Evolutionary conservation across 345 rosid genomes (phyloP).

Genomic region (Eucalyptus polybractea): DNA sequence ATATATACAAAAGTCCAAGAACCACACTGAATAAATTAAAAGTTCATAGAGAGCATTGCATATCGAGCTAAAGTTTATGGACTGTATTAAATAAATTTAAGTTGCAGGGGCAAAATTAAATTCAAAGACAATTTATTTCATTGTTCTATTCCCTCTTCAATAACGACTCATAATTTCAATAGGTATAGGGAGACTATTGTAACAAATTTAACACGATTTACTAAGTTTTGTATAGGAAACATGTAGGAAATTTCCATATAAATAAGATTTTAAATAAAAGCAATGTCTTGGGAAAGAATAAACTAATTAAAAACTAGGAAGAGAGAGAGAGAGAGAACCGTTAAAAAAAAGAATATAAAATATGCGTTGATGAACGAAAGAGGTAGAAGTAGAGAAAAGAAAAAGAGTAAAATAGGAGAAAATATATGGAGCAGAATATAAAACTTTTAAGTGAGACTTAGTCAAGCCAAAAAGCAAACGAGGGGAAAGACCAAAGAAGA

Average conservation of each 20-base stretch:
- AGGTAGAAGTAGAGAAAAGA: background rate
- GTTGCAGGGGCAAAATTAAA: too few relatives aligned
- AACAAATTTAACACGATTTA: background rate
- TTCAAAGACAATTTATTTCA: too few relatives aligned
- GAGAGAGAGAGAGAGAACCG: background rate
- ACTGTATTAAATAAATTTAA: too few relatives aligned
- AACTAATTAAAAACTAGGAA: background rate
- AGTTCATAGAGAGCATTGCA: fast-evolving
- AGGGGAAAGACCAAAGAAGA: background rate
- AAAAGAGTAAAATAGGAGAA: background rate
- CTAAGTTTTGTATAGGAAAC: background rate
- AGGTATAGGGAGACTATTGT: background rate
- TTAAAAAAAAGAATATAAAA: background rate
- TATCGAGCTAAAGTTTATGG: fast-evolving
- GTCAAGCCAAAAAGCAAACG: background rate
- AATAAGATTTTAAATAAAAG: background rate
- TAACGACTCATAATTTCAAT: background rate
- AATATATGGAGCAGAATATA: background rate
- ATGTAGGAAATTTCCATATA: background rate
- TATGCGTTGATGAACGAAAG: background rate
- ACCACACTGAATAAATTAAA: too few relatives aligned
- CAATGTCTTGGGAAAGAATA: background rate
- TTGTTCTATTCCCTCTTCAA: background rate
- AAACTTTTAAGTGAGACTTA: background rate
- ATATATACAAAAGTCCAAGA: too few relatives aligned